Percentiles rank a stretch among this genome's conserved stretches.
phyloP scores from a whole-genome alignment of 768 basidiomycete species.

The Psilocybe subaeruginosa region DNA sequence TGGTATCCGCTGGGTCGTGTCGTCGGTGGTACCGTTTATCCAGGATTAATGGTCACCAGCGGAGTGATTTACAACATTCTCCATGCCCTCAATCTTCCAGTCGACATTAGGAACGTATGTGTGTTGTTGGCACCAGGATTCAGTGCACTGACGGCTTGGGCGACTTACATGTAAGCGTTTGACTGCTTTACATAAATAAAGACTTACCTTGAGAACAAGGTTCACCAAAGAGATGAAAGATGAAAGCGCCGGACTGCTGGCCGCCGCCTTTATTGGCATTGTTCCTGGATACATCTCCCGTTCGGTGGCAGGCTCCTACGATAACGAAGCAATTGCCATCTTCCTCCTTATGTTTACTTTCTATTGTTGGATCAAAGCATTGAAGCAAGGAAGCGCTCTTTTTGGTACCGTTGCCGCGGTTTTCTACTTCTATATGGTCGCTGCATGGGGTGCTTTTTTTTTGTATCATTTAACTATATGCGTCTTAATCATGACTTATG shows the following conservation, averaged over 20 bases:
- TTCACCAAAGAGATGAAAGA: slow-evolving; percentile 98
- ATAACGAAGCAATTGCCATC: slow-evolving; percentile 99
- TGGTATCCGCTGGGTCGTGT: slow-evolving; percentile 99
- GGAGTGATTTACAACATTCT: slow-evolving; percentile 95
- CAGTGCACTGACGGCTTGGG: slow-evolving; percentile 94
- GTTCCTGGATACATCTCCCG: slow-evolving; percentile 98
- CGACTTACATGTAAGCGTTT: slow-evolving; percentile 84
- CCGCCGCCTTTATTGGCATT: slow-evolving; percentile 97
- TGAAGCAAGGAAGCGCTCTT: slow-evolving; percentile 92
- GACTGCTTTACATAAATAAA: background rate
- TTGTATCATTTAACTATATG: background rate
- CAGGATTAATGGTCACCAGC: slow-evolving; percentile 97
- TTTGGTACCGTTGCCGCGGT: slow-evolving; percentile 90
- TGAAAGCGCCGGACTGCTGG: slow-evolving; percentile 92
- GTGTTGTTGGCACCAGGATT: slow-evolving; percentile 97
- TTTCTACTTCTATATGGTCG: slow-evolving; percentile 99
- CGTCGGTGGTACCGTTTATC: slow-evolving; percentile 98
- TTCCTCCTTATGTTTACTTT: slow-evolving; percentile 99
- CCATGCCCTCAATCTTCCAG: slow-evolving; percentile 87
- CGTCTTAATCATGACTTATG: background rate
- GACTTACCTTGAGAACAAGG: slow-evolving; percentile 42
- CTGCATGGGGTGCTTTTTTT: slow-evolving; percentile 85
- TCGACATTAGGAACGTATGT: slow-evolving; percentile 97
- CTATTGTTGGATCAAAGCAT: slow-evolving; percentile 94
- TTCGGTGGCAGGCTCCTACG: slow-evolving; percentile 98